Base-by-base conservation (phyloP, 768 basidiomycete genomes). In the Obba rivulosa region DNA sequence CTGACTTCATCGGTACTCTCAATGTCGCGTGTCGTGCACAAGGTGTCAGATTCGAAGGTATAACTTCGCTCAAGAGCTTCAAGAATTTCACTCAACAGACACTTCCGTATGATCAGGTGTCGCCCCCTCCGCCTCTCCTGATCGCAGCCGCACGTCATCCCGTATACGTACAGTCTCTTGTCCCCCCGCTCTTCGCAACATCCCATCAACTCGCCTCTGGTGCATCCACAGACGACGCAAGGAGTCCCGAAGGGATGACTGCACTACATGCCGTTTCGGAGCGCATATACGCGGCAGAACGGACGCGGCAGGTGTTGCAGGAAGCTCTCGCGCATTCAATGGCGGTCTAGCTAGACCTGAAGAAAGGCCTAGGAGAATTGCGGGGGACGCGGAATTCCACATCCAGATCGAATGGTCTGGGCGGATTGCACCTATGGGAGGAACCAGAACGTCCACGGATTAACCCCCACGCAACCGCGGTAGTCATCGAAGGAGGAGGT, bases 81-180 rank as follows among this genome's bases (percentile, higher is more conserved):
- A 13, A 20, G 20, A 18, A 8, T n/a, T 14, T 10, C 20, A 31
- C 28, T 31, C 44, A 22, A 45, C 16, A 36, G 18, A 25, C 14
- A 34, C 14, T 20, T 10, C 13, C 34, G 34, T n/a, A 46, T 38
- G 31, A 10, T 3, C n/a, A 34, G 43, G 25, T 42, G 21, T 20
- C 25, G 7, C 31, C 53, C 9, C 11, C 50, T 4, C 47, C 41
- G 16, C 50, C 59, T 8, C 43, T 61, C 2, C 75, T 74, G 2
- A 61, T 75, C 21, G 72, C 75, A 22, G 76, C 76, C 13, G 76
- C 76, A 0, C 73, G 72, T 47, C 74, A 77, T 48, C 76, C 73
- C 21, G 43, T 47, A 13, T 39, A 53, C 21, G 34, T 58, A 5
- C 53, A 44, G 14, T 31, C 51, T 8, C 51, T 57, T 20, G 17